Evolutionary conservation across 2,329 filamentous ascomycete genomes (phyloP).

Genomic region (Pseudogymnoascus sp.): DNA sequence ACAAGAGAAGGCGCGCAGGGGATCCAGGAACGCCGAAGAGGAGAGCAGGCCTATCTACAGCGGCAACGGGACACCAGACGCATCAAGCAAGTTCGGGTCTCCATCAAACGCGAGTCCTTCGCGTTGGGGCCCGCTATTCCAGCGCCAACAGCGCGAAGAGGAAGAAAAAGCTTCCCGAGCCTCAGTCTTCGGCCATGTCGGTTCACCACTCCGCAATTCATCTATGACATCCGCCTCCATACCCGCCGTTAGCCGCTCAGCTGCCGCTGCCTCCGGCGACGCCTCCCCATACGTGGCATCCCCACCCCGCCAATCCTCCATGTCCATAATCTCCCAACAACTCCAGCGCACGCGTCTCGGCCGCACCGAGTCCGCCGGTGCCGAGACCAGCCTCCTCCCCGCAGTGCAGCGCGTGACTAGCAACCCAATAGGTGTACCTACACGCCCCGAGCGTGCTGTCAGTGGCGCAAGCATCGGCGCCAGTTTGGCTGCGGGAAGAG

Average conservation of each 20-base stretch:
- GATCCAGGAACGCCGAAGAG: slow-evolving; percentile 53
- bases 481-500: slow-evolving; percentile 39
- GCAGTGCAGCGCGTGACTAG: slow-evolving; percentile 33
- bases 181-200: slow-evolving; percentile 59
- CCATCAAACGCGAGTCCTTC: slow-evolving; percentile 51
- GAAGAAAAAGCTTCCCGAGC: slow-evolving; percentile 32
- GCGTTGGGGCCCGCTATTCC: slow-evolving; percentile 53
- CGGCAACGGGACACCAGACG: slow-evolving; percentile 34
- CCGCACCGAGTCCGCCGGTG: slow-evolving; percentile 34
- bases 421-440: slow-evolving; percentile 33
- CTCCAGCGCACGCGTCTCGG: slow-evolving; percentile 50
- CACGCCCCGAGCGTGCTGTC: slow-evolving; percentile 47
- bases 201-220: slow-evolving; percentile 57
- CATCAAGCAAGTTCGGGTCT: slow-evolving; percentile 51
- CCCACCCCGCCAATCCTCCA: slow-evolving; percentile 33
- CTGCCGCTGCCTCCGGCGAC: slow-evolving; percentile 21
- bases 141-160: slow-evolving; percentile 53
- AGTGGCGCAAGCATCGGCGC: slow-evolving; percentile 46
- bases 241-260: slow-evolving; percentile 27
- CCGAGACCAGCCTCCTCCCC: slow-evolving; percentile 45
- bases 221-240: slow-evolving; percentile 43
- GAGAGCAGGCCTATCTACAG: slow-evolving; percentile 33
- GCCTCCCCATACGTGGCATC: slow-evolving; percentile 27
- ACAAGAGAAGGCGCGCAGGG: slow-evolving; percentile 57
- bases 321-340: slow-evolving; percentile 54